Percentiles rank a stretch among this genome's conserved stretches.
Conservation (phyloP, 192 early-diverging fungal genomes). For the Tieghemiomyces parasiticus region DNA sequence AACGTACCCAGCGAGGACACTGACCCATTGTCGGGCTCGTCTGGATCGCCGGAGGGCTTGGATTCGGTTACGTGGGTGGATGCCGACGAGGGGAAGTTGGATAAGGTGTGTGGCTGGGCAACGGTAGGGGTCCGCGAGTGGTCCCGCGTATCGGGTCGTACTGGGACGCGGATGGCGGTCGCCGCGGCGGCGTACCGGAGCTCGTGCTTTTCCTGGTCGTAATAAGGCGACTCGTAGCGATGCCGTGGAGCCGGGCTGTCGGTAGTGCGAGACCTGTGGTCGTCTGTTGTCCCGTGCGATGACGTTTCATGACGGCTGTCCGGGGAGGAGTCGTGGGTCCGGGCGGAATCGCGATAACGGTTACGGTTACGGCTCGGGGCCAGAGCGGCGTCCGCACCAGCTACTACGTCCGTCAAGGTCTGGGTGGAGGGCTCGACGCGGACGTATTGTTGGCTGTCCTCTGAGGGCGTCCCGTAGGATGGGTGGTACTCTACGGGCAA, state of each 20-base stretch:
- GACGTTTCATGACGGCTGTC: no score
- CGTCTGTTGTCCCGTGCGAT: no score
- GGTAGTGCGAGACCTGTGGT: neutral
- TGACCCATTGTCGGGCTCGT: no score
- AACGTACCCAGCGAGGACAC: slow-evolving; percentile 1
- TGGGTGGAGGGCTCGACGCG: no score
- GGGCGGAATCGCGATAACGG: no score
- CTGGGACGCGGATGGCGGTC: neutral
- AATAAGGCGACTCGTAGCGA: neutral
- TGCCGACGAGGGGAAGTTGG: slow-evolving; percentile 4
- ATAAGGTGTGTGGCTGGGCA: neutral
- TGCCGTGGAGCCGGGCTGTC: slow-evolving; percentile 2
- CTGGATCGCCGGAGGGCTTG: neutral
- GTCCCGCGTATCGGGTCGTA: neutral
- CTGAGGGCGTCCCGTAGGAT: no score
- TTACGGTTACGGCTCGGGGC: no score
- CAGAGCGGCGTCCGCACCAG: no score
- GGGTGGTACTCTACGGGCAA: no score
- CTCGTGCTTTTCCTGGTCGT: slow-evolving; percentile 2
- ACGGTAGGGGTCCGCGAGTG: neutral
- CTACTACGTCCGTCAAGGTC: no score
- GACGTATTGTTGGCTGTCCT: no score
- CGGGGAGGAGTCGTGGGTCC: no score
- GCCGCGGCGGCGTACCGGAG: neutral
- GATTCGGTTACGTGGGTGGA: neutral